Percentiles rank a stretch among this genome's conserved stretches.
These are phyloP conservation scores for Cucumis melo DNA, from an alignment of 306 rosid species.

Conservation along the genomic window DNA sequence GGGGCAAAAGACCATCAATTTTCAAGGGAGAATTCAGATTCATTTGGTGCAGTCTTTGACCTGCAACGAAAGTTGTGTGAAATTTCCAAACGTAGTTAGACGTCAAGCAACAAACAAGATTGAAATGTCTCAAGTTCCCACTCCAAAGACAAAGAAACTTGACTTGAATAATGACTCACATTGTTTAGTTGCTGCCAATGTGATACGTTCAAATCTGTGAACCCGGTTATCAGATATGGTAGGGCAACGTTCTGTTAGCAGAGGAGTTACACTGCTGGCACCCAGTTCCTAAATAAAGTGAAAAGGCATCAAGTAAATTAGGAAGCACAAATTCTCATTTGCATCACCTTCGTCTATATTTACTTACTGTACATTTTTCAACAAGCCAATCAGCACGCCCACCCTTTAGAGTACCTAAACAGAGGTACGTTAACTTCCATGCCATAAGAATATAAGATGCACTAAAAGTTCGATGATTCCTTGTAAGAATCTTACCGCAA, in stretches of 20 bases:
- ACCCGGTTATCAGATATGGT: constrained; percentile 58
- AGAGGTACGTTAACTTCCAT: constrained; percentile 3
- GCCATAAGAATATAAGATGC: background rate
- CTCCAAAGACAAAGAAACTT: background rate
- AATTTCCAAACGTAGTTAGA: background rate
- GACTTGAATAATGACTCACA: constrained; percentile 24
- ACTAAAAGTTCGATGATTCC: background rate
- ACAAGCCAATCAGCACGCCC: constrained; percentile 95
- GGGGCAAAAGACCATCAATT: constrained; percentile 34
- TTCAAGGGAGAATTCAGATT: constrained; percentile 46
- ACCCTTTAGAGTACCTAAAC: constrained; percentile 76
- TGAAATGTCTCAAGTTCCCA: background rate
- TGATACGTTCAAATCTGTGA: constrained; percentile 73
- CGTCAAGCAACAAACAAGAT: background rate
- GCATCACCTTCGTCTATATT: background rate
- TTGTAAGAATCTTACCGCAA: constrained; percentile 39
- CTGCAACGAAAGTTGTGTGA: constrained; percentile 23
- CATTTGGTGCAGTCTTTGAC: constrained; percentile 85
- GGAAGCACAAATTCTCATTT: background rate
- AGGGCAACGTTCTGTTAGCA: constrained; percentile 77
- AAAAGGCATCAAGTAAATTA: constrained; percentile 4
- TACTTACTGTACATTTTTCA: constrained; percentile 84
- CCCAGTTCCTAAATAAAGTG: constrained; percentile 67
- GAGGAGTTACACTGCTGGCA: constrained; percentile 76
- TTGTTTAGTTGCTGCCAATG: constrained; percentile 88